Evolutionary conservation across 2,329 filamentous ascomycete species (phyloP).

Genomic region (Amylocarpus encephaloides): DNA sequence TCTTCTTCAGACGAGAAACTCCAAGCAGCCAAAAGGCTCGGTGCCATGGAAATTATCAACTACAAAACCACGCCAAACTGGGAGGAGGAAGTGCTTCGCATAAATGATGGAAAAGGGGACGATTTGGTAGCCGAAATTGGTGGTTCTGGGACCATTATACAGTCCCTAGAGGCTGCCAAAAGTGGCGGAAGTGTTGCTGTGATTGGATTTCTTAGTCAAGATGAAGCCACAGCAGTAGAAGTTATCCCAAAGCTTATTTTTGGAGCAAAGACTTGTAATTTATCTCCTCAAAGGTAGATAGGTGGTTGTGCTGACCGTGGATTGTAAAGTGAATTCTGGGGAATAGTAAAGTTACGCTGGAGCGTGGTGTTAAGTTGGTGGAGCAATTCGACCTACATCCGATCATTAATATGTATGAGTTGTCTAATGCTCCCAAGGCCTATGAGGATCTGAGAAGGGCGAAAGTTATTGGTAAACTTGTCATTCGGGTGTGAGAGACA

Average conservation of each 20-base stretch:
- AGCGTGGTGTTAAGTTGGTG: neutral
- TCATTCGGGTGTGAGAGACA: neutral
- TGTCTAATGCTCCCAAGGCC: neutral
- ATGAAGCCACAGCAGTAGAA: neutral
- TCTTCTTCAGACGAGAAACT: constrained; percentile 51
- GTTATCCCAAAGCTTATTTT: neutral
- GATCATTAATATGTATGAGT: neutral
- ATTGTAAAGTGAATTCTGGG: neutral
- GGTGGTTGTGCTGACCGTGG: neutral
- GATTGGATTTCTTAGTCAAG: neutral
- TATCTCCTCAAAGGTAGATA: neutral
- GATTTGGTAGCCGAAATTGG: constrained; percentile 36
- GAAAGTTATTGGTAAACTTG: neutral
- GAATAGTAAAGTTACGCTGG: neutral
- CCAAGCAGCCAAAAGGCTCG: constrained; percentile 45
- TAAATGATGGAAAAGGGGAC: constrained; percentile 33
- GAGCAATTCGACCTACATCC: neutral
- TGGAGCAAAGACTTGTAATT: neutral
- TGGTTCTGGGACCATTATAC: constrained; percentile 51
- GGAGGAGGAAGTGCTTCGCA: constrained; percentile 30
- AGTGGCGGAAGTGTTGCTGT: constrained; percentile 32
- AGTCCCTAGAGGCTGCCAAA: constrained; percentile 46
- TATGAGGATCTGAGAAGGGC: neutral
- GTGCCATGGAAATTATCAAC: constrained; percentile 54
- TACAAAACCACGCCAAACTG: constrained; percentile 49